Percentiles rank a stretch among this genome's conserved stretches.
Evolutionary conservation across 2,329 filamentous ascomycete genomes (phyloP).

Genomic region (Harringtonia aguacate): DNA sequence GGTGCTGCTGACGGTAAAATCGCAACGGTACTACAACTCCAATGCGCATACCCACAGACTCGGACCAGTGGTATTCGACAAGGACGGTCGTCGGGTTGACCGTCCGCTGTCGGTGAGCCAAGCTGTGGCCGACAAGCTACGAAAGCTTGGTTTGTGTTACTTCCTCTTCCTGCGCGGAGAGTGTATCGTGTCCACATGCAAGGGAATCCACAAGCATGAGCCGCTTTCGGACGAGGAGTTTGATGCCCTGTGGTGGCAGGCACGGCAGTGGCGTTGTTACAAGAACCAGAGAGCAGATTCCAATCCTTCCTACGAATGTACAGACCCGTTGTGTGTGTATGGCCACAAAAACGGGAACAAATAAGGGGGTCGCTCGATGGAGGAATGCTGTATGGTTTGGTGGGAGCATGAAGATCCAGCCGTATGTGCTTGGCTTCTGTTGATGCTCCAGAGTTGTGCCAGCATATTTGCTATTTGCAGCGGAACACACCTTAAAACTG

Average conservation of each 20-base stretch:
- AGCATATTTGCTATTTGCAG: no score
- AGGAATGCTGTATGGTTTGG: no score
- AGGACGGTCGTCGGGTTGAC: neutral
- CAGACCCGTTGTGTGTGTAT: no score
- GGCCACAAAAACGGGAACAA: no score
- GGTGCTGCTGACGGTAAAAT: no score
- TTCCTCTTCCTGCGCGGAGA: neutral
- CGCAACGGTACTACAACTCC: no score
- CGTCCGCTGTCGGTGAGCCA: neutral
- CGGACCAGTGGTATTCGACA: neutral
- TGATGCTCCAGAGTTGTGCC: no score
- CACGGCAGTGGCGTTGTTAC: neutral
- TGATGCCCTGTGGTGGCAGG: neutral
- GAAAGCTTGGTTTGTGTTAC: neutral
- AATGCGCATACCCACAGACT: no score
- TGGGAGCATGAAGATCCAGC: neutral
- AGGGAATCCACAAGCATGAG: neutral
- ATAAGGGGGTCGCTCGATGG: no score
- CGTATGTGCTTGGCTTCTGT: no score
- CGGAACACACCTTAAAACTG: no score
- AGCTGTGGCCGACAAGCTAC: neutral
- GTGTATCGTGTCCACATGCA: neutral
- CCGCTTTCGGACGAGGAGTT: neutral
- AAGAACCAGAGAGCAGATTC: neutral
- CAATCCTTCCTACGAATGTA: no score